A percentile compares a stretch with the other conserved stretches of the same genome.
Conservation (phyloP, 148 eudicot species). For the Euryodendron excelsum region DNA sequence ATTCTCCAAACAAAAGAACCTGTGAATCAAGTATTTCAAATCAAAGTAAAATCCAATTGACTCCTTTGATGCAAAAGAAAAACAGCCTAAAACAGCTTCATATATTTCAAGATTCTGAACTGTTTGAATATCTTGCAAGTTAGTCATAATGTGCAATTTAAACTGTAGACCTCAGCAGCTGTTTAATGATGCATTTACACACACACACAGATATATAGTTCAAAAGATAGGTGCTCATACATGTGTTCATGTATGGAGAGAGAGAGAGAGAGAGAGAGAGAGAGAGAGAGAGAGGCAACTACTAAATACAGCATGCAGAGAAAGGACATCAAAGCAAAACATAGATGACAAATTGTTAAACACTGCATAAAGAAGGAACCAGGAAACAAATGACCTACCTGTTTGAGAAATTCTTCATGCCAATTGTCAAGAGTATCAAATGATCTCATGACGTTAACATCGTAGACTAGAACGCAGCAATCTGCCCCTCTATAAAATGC, state of each 20-base stretch:
- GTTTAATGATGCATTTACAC: neutral
- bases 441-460: constrained; percentile 18
- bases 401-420: constrained; percentile 21
- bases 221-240: too few species aligned
- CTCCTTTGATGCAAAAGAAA: too few species aligned
- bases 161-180: neutral
- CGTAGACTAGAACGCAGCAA: constrained; percentile 15
- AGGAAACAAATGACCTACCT: neutral
- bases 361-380: too few species aligned
- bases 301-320: neutral
- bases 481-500: constrained; percentile 16
- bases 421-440: constrained; percentile 18
- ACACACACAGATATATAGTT: neutral
- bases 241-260: too few species aligned
- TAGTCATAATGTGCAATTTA: too few species aligned
- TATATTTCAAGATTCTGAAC: too few species aligned
- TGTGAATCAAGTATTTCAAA: too few species aligned
- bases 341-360: neutral
- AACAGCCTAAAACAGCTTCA: too few species aligned
- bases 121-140: too few species aligned
- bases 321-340: neutral
- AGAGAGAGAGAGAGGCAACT: neutral
- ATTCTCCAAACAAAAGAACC: too few species aligned
- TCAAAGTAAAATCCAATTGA: too few species aligned
- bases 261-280: too few species aligned